A percentile compares a stretch with the other conserved stretches of the same genome.
Conservation (phyloP, 2,329 filamentous ascomycete genomes). For the Sporothrix curviconia region DNA sequence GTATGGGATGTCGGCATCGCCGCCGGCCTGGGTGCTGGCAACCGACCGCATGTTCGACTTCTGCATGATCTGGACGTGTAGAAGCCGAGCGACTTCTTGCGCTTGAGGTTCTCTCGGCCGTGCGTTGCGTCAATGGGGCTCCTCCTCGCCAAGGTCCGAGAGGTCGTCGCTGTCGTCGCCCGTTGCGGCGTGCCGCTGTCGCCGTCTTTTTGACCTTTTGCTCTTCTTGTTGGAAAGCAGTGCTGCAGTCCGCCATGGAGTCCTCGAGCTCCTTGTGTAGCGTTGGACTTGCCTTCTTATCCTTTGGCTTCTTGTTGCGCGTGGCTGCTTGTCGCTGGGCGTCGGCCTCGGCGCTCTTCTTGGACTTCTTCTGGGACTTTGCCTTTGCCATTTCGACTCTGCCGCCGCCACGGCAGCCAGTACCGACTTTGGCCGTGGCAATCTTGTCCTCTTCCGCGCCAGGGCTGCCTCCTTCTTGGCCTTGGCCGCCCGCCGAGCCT, state of each 20-base stretch:
- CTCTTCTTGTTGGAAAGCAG: conserved; percentile 45
- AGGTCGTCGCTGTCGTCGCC: conserved; percentile 46
- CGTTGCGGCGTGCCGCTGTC: neutral
- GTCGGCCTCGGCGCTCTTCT: conserved; percentile 21
- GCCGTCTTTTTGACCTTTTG: conserved; percentile 37
- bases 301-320: conserved; percentile 15
- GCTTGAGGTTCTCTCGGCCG: conserved; percentile 73
- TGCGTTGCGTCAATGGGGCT: conserved; percentile 70
- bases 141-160: conserved; percentile 92
- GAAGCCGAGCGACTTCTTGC: conserved; percentile 90
- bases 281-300: conserved; percentile 32
- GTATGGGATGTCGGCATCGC: conserved; percentile 78
- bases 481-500: conserved; percentile 26
- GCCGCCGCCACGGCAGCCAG: no score
- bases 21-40: conserved; percentile 66
- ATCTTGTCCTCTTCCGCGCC: no score
- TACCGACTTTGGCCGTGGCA: no score
- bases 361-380: no score
- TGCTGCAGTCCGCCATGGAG: conserved; percentile 59
- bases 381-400: no score
- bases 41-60: conserved; percentile 80
- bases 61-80: conserved; percentile 98
- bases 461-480: conserved; percentile 28
- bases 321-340: no score
- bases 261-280: conserved; percentile 60